Conservation (phyloP, 1,284 basidiomycete genomes). For the Malassezia equina region DNA sequence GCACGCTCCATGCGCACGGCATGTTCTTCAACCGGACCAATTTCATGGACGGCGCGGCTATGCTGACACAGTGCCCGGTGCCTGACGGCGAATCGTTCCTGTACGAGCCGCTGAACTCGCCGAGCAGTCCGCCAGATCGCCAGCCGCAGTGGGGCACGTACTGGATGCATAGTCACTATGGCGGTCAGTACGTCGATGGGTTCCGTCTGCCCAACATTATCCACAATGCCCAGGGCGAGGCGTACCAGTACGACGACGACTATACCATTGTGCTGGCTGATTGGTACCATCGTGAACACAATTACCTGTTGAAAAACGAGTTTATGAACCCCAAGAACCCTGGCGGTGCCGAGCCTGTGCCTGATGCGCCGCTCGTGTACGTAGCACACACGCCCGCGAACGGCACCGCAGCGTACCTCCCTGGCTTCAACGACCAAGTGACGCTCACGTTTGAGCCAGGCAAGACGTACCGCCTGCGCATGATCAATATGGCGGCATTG, state of each 20-base stretch:
- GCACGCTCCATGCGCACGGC: conserved; percentile 54
- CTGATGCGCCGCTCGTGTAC: conserved; percentile 70
- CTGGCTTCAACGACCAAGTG: conserved; percentile 63
- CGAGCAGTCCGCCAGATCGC: conserved; percentile 54
- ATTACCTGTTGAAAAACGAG: conserved; percentile 29
- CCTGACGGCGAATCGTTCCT: conserved; percentile 64
- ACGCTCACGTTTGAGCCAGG: conserved; percentile 61
- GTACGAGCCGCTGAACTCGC: conserved; percentile 65
- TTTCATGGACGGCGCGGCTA: conserved; percentile 70
- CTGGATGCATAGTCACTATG: conserved; percentile 54
- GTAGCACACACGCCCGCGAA: conserved; percentile 58
- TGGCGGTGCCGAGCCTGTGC: conserved; percentile 38
- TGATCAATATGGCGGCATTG: conserved; percentile 63
- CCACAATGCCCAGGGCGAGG: conserved; percentile 43
- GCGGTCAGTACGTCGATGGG: conserved; percentile 54
- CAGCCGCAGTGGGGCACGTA: conserved; percentile 61
- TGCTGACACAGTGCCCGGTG: conserved; percentile 76
- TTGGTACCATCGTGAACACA: conserved; percentile 53
- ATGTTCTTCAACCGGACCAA: conserved; percentile 72
- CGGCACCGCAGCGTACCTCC: conserved; percentile 43
- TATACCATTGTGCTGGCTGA: conserved; percentile 73
- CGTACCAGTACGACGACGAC: conserved; percentile 74
- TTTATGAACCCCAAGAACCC: conserved; percentile 60
- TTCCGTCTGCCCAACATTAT: conserved; percentile 68
- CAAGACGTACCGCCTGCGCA: conserved; percentile 59